Conservation (phyloP, 2,329 filamentous ascomycete genomes). For the Decorospora gaudefroyi region DNA sequence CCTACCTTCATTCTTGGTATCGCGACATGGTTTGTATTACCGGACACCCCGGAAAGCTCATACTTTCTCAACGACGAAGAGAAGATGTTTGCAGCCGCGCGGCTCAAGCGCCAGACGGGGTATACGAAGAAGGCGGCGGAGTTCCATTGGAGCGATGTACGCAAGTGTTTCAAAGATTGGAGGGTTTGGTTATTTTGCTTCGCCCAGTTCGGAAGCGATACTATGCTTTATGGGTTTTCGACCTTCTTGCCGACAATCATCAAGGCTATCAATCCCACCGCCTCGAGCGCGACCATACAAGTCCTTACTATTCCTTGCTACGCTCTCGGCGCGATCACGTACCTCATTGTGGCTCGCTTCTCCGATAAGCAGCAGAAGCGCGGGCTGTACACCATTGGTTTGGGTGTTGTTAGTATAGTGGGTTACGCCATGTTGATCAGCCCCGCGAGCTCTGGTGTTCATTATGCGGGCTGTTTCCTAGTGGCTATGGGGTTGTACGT, state of each 20-base stretch:
- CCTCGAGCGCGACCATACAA: conserved; percentile 68
- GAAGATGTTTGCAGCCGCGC: conserved; percentile 59
- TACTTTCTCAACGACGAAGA: conserved; percentile 65
- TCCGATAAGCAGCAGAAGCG: conserved; percentile 70
- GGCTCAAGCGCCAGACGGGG: conserved; percentile 57
- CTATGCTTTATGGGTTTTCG: conserved; percentile 77
- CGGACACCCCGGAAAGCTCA: conserved; percentile 68
- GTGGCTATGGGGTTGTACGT: conserved; percentile 74
- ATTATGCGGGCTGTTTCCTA: conserved; percentile 78
- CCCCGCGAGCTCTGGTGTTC: conserved; percentile 62
- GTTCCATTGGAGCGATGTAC: conserved; percentile 66
- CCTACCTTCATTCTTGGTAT: conserved; percentile 60
- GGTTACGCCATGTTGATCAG: conserved; percentile 72
- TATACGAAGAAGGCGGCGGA: conserved; percentile 56
- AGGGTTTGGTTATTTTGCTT: conserved; percentile 72
- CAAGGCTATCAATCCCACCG: conserved; percentile 64
- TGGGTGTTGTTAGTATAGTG: conserved; percentile 65
- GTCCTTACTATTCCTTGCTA: conserved; percentile 80
- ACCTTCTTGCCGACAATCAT: conserved; percentile 83
- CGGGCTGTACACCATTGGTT: conserved; percentile 66
- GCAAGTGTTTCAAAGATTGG: conserved; percentile 72
- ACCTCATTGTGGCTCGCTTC: conserved; percentile 67
- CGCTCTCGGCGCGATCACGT: conserved; percentile 69
- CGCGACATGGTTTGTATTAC: conserved; percentile 62
- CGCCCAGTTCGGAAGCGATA: conserved; percentile 73